Evolutionary conservation across 1,139 yeast species (phyloP).

Genomic region (Oligophagozyma castellii): DNA sequence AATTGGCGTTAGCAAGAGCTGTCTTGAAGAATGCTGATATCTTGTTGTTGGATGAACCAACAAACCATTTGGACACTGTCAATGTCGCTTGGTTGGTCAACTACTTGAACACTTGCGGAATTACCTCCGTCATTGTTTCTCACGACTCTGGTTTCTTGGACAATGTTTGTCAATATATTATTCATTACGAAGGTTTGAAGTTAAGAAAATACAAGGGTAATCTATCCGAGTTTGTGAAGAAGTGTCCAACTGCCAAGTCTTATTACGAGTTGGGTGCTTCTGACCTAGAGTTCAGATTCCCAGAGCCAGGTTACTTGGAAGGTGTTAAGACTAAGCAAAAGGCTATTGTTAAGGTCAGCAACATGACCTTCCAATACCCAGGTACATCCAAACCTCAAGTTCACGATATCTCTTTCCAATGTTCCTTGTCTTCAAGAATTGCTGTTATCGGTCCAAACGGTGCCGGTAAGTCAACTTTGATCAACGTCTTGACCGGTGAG

Average conservation of each 20-base stretch:
- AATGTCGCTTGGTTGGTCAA: conserved; percentile 99
- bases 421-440: conserved; percentile 97
- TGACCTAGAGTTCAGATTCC: conserved; percentile 90
- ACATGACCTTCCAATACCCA: conserved; percentile 98
- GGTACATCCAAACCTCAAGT: conserved; percentile 96
- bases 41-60: conserved; percentile 97
- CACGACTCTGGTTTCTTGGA: conserved; percentile 99
- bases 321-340: conserved; percentile 99
- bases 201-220: conserved; percentile 99
- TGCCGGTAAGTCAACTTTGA: conserved; percentile 99
- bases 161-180: conserved; percentile 93
- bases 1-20: conserved; percentile 98
- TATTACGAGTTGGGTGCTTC: conserved; percentile 98
- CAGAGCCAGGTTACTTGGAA: conserved; percentile 99
- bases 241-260: conserved; percentile 97
- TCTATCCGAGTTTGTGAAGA: conserved; percentile 95
- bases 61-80: conserved; percentile 98
- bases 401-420: conserved; percentile 84
- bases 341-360: conserved; percentile 94
- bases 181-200: conserved; percentile 99
- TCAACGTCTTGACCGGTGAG: conserved; percentile 98
- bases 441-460: conserved; percentile 99
- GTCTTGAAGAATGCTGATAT: conserved; percentile 98
- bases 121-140: conserved; percentile 94
- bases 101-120: conserved; percentile 97